phyloP scores from a whole-genome alignment of 2,329 filamentous ascomycete species.

The Tetracladium maxilliforme region DNA sequence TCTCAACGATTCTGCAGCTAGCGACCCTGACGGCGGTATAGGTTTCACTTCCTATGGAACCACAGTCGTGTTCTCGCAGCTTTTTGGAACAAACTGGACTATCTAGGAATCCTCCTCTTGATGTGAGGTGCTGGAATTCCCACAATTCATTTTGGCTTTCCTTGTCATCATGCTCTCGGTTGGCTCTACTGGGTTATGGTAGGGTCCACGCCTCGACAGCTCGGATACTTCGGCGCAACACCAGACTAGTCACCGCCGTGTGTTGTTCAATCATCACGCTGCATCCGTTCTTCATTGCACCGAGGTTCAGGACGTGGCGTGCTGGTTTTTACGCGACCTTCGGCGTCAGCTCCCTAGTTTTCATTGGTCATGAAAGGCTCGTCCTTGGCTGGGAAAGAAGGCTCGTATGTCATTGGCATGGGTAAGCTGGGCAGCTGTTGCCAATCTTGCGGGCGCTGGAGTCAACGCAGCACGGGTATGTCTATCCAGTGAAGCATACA shows the following conservation, averaged over 20 bases:
- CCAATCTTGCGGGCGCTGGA: too few species aligned
- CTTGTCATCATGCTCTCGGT: conserved; percentile 4
- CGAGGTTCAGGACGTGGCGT: conserved; percentile 5
- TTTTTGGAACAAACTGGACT: conserved; percentile 7
- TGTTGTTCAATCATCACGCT: too few species aligned
- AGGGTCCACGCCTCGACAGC: conserved; percentile 1
- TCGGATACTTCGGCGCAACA: conserved; percentile 1
- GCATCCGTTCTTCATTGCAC: conserved; percentile 5
- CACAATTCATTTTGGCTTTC: conserved; percentile 8
- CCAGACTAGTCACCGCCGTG: too few species aligned
- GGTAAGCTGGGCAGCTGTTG: too few species aligned
- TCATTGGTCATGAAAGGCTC: conserved; percentile 5
- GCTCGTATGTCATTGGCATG: too few species aligned
- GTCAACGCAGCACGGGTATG: too few species aligned
- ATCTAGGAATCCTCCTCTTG: conserved; percentile 6
- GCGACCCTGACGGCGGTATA: too few species aligned
- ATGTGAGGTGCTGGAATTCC: conserved; percentile 8
- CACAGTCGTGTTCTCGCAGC: conserved; percentile 1
- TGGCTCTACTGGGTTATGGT: conserved; percentile 5
- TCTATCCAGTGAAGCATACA: too few species aligned
- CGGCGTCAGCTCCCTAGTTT: conserved; percentile 7
- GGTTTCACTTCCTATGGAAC: conserved; percentile 8
- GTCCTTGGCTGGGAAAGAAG: too few species aligned
- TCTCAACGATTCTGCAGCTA: too few species aligned
- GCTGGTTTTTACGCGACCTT: conserved; percentile 6